phyloP scores from a whole-genome alignment of 1,284 basidiomycete genomes.

The Boletellus deceptivus region DNA sequence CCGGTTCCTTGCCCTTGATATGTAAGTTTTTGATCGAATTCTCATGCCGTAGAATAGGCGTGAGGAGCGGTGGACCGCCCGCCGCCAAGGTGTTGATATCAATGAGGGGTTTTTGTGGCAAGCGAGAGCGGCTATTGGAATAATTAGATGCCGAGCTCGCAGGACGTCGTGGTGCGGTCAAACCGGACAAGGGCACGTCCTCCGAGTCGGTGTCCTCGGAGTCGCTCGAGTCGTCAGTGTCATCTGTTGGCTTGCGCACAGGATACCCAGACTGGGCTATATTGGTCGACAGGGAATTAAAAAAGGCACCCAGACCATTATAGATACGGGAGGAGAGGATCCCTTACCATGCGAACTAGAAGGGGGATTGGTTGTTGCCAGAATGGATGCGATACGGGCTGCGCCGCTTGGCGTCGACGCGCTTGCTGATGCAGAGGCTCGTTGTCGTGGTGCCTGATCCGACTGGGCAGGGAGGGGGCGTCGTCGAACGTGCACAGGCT shows the following conservation, averaged over 20 bases:
- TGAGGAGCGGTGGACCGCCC: constrained; percentile 28
- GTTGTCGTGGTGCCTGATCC: constrained; percentile 16
- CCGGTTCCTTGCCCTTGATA: constrained; percentile 17
- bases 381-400: constrained; percentile 37
- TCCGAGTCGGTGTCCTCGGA: constrained; percentile 37
- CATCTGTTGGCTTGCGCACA: constrained; percentile 5
- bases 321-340: neutral
- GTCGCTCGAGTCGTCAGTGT: constrained; percentile 24
- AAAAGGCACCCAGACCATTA: neutral
- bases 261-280: constrained; percentile 12
- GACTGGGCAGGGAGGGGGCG: constrained; percentile 4
- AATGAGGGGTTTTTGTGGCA: constrained; percentile 47
- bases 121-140: constrained; percentile 31
- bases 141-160: constrained; percentile 42
- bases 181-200: constrained; percentile 41
- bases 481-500: no score
- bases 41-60: constrained; percentile 30
- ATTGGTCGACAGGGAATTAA: neutral
- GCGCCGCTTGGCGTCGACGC: constrained; percentile 39
- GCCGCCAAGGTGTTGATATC: constrained; percentile 41
- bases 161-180: constrained; percentile 43
- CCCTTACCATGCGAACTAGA: constrained; percentile 17
- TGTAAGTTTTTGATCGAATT: constrained; percentile 23
- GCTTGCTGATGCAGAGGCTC: constrained; percentile 39
- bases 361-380: constrained; percentile 23